These are phyloP conservation scores for Clitopilus passeckerianus DNA, from an alignment of 768 basidiomycete genomes.

Conservation along the genomic window DNA sequence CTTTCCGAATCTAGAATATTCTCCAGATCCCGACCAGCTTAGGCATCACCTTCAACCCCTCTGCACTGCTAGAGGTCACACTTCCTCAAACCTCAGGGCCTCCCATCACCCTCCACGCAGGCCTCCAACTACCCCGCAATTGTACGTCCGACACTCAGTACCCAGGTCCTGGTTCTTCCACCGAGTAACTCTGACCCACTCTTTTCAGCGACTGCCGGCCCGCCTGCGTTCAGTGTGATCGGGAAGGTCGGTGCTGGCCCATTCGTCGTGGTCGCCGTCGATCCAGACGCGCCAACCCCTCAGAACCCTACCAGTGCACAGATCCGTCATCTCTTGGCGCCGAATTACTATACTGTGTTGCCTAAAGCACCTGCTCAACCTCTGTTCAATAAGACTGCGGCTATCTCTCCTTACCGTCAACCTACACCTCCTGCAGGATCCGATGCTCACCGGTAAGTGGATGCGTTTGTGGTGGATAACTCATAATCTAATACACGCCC, in stretches of 20 bases:
- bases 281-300: slow-evolving; percentile 31
- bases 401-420: slow-evolving; percentile 33
- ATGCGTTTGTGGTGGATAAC: neutral
- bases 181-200: neutral
- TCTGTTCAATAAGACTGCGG: slow-evolving; percentile 33
- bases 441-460: slow-evolving; percentile 33
- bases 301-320: slow-evolving; percentile 22
- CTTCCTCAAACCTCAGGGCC: slow-evolving; percentile 13
- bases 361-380: neutral
- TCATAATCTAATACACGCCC: neutral
- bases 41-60: slow-evolving; percentile 16
- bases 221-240: slow-evolving; percentile 18
- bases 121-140: slow-evolving; percentile 15
- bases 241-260: slow-evolving; percentile 19
- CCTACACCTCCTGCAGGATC: slow-evolving; percentile 38
- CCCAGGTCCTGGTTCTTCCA: neutral
- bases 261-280: slow-evolving; percentile 27
- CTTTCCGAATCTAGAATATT: neutral
- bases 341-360: slow-evolving; percentile 13
- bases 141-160: slow-evolving; percentile 4
- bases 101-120: slow-evolving; percentile 16
- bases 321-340: slow-evolving; percentile 29
- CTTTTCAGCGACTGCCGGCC: slow-evolving; percentile 20
- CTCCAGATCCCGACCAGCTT: slow-evolving; percentile 18
- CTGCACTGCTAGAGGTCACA: slow-evolving; percentile 17